Percentiles rank a stretch among this genome's conserved stretches.
Evolutionary conservation across 2,329 filamentous ascomycete species (phyloP).

Genomic region (Aspergillus jensenii): DNA sequence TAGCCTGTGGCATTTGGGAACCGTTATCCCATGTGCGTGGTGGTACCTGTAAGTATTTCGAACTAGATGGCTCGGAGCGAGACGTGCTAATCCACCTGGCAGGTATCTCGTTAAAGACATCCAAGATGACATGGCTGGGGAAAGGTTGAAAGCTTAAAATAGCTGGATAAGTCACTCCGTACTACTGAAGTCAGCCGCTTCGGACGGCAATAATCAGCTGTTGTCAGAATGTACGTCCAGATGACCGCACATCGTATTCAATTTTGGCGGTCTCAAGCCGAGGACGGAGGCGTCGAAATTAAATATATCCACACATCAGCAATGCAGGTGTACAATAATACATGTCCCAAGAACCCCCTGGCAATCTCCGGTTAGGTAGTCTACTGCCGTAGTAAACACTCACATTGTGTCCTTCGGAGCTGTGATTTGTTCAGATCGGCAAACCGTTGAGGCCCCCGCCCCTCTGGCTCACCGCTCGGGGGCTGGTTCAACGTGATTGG

Average conservation of each 20-base stretch:
- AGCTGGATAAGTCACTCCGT: neutral
- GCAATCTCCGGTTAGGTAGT: neutral
- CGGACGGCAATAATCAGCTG: slow-evolving; percentile 3
- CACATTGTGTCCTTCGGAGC: neutral
- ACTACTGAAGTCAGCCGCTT: neutral
- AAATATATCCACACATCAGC: neutral
- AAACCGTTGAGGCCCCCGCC: slow-evolving; percentile 1
- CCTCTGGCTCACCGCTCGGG: slow-evolving; percentile 2
- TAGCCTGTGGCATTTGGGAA: slow-evolving; percentile 92
- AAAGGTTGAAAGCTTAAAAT: slow-evolving; percentile 67
- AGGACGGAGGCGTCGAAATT: neutral
- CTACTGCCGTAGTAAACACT: neutral
- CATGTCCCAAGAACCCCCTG: neutral
- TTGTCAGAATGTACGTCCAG: slow-evolving; percentile 9
- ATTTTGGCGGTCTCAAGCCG: neutral
- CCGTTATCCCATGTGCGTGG: slow-evolving; percentile 80
- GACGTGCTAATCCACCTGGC: slow-evolving; percentile 24
- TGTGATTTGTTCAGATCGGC: slow-evolving; percentile 8
- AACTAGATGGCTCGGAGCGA: neutral
- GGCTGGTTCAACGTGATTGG: neutral
- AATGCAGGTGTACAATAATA: neutral
- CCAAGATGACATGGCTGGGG: slow-evolving; percentile 73
- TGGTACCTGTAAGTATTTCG: slow-evolving; percentile 84
- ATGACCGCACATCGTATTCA: slow-evolving; percentile 11
- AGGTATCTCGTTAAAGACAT: slow-evolving; percentile 88